phyloP scores from a whole-genome alignment of 1,139 yeast species.

The Sugiyamaella neomexicana region DNA sequence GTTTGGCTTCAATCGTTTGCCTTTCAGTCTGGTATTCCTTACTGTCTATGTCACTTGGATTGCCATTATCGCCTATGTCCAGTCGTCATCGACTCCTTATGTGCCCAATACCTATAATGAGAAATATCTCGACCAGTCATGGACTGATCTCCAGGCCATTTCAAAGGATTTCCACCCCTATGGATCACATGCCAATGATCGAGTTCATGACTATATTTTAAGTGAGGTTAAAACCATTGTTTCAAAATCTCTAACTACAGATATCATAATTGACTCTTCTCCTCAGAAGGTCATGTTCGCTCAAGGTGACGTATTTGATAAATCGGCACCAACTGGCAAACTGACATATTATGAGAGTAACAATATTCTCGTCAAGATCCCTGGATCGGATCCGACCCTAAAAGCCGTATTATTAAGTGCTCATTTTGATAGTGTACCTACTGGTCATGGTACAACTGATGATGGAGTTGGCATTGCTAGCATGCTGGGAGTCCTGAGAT shows the following conservation, averaged over 20 bases:
- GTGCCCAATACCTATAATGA: conserved; percentile 25
- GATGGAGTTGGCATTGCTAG: conserved; percentile 93
- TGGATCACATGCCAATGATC: conserved; percentile 71
- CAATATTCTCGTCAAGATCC: conserved; percentile 68
- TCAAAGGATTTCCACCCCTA: conserved; percentile 73
- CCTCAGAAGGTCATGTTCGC: conserved; percentile 50
- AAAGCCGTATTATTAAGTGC: conserved; percentile 78
- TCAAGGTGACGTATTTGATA: conserved; percentile 49
- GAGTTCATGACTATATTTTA: conserved; percentile 67
- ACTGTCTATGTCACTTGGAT: conserved; percentile 24
- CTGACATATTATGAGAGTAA: conserved; percentile 76
- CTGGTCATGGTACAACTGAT: conserved; percentile 86
- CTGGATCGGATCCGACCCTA: conserved; percentile 57
- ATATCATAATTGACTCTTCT: conserved; percentile 55
- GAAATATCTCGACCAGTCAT: conserved; percentile 49
- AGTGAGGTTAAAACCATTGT: conserved; percentile 44
- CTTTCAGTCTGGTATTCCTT: conserved; percentile 33
- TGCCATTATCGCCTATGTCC: conserved; percentile 17
- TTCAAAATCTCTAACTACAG: conserved; percentile 30
- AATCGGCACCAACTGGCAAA: conserved; percentile 43
- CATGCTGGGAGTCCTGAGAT: conserved; percentile 65
- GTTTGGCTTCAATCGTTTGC: conserved; percentile 33
- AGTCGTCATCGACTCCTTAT: conserved; percentile 21
- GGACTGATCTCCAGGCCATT: conserved; percentile 70
- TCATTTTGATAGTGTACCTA: conserved; percentile 87